A percentile compares a stretch with the other conserved stretches of the same genome.
Conservation (phyloP, 495 filamentous ascomycete species). For the Aspergillus affinis region DNA sequence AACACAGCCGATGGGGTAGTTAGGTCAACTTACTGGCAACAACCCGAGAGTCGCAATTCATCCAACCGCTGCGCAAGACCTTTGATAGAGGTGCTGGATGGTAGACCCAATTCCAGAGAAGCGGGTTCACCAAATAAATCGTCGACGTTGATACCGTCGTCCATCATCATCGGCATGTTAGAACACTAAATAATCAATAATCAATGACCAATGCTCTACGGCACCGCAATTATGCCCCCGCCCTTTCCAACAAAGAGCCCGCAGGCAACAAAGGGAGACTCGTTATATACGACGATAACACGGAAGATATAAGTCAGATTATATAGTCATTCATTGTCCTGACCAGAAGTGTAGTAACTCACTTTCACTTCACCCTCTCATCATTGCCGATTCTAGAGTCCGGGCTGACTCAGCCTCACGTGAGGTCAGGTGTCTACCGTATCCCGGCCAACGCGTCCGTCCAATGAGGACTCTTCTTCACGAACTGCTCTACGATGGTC, state of each 20-base stretch:
- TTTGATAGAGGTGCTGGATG: constrained; percentile 54
- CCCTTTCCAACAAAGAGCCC: too few relatives aligned
- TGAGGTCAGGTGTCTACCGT: constrained; percentile 20
- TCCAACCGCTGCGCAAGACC: constrained; percentile 71
- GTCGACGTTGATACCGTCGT: constrained; percentile 66
- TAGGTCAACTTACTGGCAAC: constrained; percentile 68
- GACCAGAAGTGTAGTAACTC: too few relatives aligned
- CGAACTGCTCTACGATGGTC: too few relatives aligned
- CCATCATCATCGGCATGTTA: constrained; percentile 58
- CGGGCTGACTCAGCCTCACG: constrained; percentile 24
- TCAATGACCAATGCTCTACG: background rate
- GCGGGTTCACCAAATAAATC: constrained; percentile 76
- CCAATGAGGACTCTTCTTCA: constrained; percentile 10
- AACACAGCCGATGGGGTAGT: background rate
- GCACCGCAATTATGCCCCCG: background rate
- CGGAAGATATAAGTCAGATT: too few relatives aligned
- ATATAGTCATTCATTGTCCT: too few relatives aligned
- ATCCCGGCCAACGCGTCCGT: constrained; percentile 22
- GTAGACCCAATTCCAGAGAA: constrained; percentile 50
- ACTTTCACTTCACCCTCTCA: background rate
- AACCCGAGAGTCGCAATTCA: constrained; percentile 75
- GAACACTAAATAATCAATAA: background rate
- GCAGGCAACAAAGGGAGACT: too few relatives aligned
- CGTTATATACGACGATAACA: too few relatives aligned
- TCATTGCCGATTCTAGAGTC: background rate